Conservation (phyloP, 1,284 basidiomycete species). For the Pseudozyma pruni region DNA sequence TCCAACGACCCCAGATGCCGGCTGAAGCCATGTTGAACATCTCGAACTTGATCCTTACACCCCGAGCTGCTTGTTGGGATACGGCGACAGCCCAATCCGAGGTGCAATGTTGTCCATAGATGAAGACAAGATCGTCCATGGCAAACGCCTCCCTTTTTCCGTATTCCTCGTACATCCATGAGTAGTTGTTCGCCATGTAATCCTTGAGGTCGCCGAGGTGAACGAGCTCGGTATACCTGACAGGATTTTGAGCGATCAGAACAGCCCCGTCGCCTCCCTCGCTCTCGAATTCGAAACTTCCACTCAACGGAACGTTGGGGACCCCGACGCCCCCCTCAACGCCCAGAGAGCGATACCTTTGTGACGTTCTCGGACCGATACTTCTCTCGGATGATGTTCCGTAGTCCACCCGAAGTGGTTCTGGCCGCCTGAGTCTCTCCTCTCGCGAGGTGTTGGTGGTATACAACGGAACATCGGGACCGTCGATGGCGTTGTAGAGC, state of each 20-base stretch:
- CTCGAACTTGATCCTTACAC: constrained; percentile 54
- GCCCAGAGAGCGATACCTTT: constrained; percentile 51
- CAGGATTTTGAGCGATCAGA: constrained; percentile 55
- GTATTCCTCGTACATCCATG: constrained; percentile 53
- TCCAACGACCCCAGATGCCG: constrained; percentile 55
- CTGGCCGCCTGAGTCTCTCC: too few species aligned
- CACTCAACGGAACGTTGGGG: constrained; percentile 41
- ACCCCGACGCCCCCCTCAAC: constrained; percentile 28
- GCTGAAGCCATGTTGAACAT: constrained; percentile 38
- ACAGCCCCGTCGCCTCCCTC: constrained; percentile 56
- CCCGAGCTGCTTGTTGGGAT: constrained; percentile 41
- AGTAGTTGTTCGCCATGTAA: constrained; percentile 51
- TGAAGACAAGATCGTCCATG: constrained; percentile 47
- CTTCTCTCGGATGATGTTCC: too few species aligned
- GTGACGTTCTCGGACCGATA: constrained; percentile 54
- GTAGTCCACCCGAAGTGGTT: too few species aligned
- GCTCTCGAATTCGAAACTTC: constrained; percentile 52
- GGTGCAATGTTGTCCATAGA: constrained; percentile 54
- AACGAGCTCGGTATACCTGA: constrained; percentile 46
- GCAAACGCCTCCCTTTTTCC: constrained; percentile 53
- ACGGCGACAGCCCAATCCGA: constrained; percentile 60
- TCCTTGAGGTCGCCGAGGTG: constrained; percentile 57
- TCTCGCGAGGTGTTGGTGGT: constrained; percentile 44
- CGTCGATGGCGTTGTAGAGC: constrained; percentile 55
- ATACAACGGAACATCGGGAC: constrained; percentile 28